A percentile compares a stretch with the other conserved stretches of the same genome.
These are phyloP conservation scores for Clohesyomyces aquaticus DNA, from an alignment of 495 filamentous ascomycete species.

Conservation along the genomic window DNA sequence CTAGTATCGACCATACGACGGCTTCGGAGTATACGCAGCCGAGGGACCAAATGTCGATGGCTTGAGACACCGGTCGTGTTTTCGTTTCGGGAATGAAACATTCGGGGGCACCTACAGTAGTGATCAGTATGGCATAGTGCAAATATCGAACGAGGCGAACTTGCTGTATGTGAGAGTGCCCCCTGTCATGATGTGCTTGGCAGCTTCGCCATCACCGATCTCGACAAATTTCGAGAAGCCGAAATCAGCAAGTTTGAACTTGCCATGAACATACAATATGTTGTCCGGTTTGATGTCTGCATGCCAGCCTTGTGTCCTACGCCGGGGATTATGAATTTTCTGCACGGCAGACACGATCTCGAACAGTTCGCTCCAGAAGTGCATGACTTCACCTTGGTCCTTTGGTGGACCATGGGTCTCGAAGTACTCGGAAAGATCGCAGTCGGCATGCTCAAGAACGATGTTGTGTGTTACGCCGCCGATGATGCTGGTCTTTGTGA, in stretches of 20 bases:
- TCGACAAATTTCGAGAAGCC: constrained; percentile 48
- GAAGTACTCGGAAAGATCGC: constrained; percentile 49
- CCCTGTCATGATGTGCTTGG: constrained; percentile 34
- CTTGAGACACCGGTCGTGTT: constrained; percentile 37
- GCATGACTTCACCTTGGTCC: neutral
- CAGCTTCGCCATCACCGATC: constrained; percentile 10
- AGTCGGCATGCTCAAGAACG: constrained; percentile 48
- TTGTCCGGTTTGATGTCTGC: constrained; percentile 52
- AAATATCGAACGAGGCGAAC: neutral
- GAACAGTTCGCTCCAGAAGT: neutral
- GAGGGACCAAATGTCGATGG: constrained; percentile 51
- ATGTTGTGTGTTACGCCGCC: constrained; percentile 41
- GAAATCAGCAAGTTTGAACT: constrained; percentile 51
- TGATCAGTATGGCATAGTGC: neutral
- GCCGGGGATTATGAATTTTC: neutral
- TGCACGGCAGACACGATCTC: constrained; percentile 5
- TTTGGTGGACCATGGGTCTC: constrained; percentile 37
- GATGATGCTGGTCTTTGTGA: neutral
- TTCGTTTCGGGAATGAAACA: neutral
- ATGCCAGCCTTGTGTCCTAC: constrained; percentile 43
- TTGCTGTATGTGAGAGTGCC: constrained; percentile 48
- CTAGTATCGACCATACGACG: neutral
- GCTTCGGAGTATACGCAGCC: constrained; percentile 48
- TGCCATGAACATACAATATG: constrained; percentile 45
- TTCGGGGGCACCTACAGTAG: constrained; percentile 19